Evolutionary conservation across 805 yeast genomes (phyloP).

Genomic region (Candida orba): DNA sequence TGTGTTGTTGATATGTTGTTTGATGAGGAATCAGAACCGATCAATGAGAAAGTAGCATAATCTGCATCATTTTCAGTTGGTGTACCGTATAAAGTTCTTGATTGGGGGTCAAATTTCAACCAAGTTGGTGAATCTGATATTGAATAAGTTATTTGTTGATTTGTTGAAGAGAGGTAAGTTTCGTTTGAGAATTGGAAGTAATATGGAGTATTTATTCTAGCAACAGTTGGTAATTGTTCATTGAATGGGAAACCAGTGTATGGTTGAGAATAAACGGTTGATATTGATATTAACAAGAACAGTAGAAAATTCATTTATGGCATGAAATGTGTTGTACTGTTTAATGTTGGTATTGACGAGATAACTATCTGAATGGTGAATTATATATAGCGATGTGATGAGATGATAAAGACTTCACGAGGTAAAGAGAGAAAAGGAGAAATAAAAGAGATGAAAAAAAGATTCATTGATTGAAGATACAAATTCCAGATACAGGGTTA

Average conservation of each 20-base stretch:
- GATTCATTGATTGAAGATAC: too few species aligned
- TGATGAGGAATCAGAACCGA: slow-evolving; percentile 48
- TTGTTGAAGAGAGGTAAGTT: slow-evolving; percentile 48
- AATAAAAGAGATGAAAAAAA: too few species aligned
- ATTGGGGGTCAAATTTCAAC: slow-evolving; percentile 60
- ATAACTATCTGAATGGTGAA: too few species aligned
- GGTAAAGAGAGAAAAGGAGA: too few species aligned
- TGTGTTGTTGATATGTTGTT: slow-evolving; percentile 39
- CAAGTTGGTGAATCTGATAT: slow-evolving; percentile 63
- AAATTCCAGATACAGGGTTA: too few species aligned
- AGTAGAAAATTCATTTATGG: neutral
- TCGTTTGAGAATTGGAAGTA: slow-evolving; percentile 59
- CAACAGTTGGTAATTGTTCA: slow-evolving; percentile 84
- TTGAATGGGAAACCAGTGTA: slow-evolving; percentile 68
- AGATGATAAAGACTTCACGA: too few species aligned
- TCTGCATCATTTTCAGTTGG: slow-evolving; percentile 43
- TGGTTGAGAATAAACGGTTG: slow-evolving; percentile 34
- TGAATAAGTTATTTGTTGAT: slow-evolving; percentile 43
- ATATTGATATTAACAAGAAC: neutral
- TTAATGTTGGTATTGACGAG: too few species aligned
- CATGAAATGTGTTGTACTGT: neutral
- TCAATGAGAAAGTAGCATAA: slow-evolving; percentile 41
- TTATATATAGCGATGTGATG: too few species aligned
- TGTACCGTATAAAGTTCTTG: slow-evolving; percentile 63
- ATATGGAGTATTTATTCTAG: slow-evolving; percentile 57